Base-by-base conservation (phyloP, 352 stramenopile genomes). In the Phytophthora crassamura region DNA sequence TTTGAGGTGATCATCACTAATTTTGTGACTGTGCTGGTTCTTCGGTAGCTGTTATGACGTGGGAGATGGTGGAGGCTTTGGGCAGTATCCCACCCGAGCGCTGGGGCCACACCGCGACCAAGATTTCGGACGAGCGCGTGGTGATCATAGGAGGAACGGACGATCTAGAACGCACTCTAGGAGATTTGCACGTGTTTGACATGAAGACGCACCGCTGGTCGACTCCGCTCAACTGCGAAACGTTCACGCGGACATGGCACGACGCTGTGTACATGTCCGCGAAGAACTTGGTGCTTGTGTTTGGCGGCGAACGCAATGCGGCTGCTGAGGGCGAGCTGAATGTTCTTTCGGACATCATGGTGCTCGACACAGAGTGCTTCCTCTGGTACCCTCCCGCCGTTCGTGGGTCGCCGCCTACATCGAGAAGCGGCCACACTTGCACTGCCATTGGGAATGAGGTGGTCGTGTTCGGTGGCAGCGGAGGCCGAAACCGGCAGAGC, bases 361-460 rank as follows among this genome's bases (percentile, higher is more conserved):
- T 98, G 39, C 79, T 98, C 5, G 95, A 98, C 70, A 97, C 89
- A 5, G 90, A 98, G 68, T 98, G 94, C 63, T 96, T 98, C 61
- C 63, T 97, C 28, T 98, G 94, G 94, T 98, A 98, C 66, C 93
- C 93, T 16, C 93, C 95, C 12, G 82, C 87, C 5, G 84, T 97
- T 20, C 86, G 70, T 33, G 88, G 88, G n/a, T 70, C 83, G 7
- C 60, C 80, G 12, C 88, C 88, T 14, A 73, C 77, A 12, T 77
- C 82, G 11, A 74, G 80, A 58, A 92, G 86, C 36, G 88, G 88
- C 10, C 88, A 96, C 63, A 80, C 84, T 15, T 91, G 82, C 64
- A 91, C 84, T 18, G 79, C 86, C 20, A 50, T 96, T 36, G 86
- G 86, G 30, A 80, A 85, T 49, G 83, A 94, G 38, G 73, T 94